A percentile compares a stretch with the other conserved stretches of the same genome.
Conservation (phyloP, 129 eudicot genomes). For the Scalesia atractyloides region DNA sequence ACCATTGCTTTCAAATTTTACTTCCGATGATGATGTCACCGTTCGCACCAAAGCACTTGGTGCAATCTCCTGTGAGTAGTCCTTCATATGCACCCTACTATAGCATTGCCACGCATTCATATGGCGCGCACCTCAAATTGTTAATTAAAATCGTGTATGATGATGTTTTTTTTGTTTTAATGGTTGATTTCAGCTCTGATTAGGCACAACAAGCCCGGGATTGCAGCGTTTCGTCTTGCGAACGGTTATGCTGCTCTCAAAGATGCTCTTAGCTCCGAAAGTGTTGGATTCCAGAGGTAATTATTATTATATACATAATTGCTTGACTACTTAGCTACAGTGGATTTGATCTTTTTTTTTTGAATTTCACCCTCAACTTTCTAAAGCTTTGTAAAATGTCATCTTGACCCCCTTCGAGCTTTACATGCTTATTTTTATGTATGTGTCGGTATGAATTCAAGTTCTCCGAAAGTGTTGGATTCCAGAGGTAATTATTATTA, state of each 20-base stretch:
- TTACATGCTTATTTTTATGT: too few relatives aligned
- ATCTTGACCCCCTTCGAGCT: too few relatives aligned
- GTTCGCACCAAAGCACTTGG: conserved; percentile 88
- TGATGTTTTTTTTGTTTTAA: neutral
- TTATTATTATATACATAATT: too few relatives aligned
- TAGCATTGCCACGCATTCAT: neutral
- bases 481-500: conserved; percentile 63
- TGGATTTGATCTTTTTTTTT: too few relatives aligned
- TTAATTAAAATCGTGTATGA: neutral
- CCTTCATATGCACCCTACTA: neutral
- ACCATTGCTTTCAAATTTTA: conserved; percentile 63
- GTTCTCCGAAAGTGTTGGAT: conserved; percentile 73
- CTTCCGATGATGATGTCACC: conserved; percentile 75
- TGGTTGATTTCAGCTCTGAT: conserved; percentile 64
- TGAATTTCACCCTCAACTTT: too few relatives aligned
- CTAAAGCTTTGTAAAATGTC: too few relatives aligned
- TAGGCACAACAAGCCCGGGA: conserved; percentile 79
- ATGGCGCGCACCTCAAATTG: neutral
- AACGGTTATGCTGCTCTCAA: conserved; percentile 65
- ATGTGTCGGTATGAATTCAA: too few relatives aligned
- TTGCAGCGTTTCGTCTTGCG: conserved; percentile 84
- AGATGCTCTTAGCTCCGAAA: conserved; percentile 83
- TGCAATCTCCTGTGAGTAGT: conserved; percentile 82
- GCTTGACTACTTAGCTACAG: too few relatives aligned
- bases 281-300: conserved; percentile 90